phyloP scores from a whole-genome alignment of 2,329 filamentous ascomycete genomes.

The Botryotinia globosa region DNA sequence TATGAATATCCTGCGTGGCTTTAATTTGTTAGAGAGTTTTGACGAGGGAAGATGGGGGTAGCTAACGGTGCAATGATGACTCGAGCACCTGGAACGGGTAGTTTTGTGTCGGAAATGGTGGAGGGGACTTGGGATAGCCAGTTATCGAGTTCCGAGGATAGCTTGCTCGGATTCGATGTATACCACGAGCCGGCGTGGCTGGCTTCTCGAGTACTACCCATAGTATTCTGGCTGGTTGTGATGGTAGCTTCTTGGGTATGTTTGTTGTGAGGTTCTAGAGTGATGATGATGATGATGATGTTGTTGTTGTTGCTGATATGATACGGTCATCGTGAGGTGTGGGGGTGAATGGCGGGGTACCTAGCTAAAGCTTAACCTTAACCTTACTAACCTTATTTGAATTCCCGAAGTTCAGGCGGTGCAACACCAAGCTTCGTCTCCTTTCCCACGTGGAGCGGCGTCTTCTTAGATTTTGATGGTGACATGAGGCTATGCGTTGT shows the following conservation, averaged over 20 bases:
- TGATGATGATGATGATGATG: background rate
- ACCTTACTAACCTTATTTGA: background rate
- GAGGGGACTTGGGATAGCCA: slow-evolving; percentile 72
- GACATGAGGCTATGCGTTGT: background rate
- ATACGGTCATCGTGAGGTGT: background rate
- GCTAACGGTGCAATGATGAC: slow-evolving; percentile 91
- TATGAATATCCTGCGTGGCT: slow-evolving; percentile 94
- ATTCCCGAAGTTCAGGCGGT: background rate
- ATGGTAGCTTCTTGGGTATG: background rate
- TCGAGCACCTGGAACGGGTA: slow-evolving; percentile 73
- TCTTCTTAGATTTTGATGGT: background rate
- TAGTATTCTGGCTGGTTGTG: slow-evolving; percentile 23
- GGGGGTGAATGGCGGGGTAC: slow-evolving; percentile 2
- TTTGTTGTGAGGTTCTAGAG: background rate
- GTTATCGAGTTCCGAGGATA: slow-evolving; percentile 67
- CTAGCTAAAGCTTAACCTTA: background rate
- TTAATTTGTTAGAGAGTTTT: slow-evolving; percentile 6
- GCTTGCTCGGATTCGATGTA: slow-evolving; percentile 53
- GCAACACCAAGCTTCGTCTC: background rate
- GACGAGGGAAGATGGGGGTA: slow-evolving; percentile 6
- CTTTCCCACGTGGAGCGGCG: background rate
- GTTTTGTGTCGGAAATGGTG: slow-evolving; percentile 53
- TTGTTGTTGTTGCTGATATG: background rate
- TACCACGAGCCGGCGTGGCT: slow-evolving; percentile 92
- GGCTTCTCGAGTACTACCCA: slow-evolving; percentile 50